Evolutionary conservation across 306 rosid genomes (phyloP), one percentile per base, ranked within the genome.

Genomic region (Dalbergia cochinchinensis): DNA sequence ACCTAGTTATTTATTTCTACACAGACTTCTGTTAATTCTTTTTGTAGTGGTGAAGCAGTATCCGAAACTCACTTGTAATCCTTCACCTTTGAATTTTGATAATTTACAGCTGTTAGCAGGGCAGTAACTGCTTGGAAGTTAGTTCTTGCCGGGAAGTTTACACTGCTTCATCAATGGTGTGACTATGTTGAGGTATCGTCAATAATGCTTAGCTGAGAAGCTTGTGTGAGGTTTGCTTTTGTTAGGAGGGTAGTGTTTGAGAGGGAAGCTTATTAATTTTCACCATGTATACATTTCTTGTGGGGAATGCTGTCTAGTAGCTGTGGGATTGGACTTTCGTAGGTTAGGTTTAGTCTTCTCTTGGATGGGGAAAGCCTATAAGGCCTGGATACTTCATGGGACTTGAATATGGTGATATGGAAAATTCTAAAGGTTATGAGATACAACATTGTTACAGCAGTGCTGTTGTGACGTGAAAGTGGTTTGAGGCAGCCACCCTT

Each of bases 51-150:
- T 62, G 73, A 77, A 66, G 74, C 34, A 19, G 71, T 67, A 69
- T 70, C 59, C 26, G 16, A 39, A 54, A 69, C 80, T 54, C 68
- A 65, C 72, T 45, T 51, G 65, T 71, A 57, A 35, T 82, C 69
- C 14, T 81, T 41, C 58, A 62, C 34, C 33, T 59, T 37, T 55
- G 62, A 81, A 75, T 57, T 47, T 35, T 50, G 66, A 69, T 81
- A 47, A 51, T 83, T 64, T 86, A 61, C 91, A 96, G 99, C 98
- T 79, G 92, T 96, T 72, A 71, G 88, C 82, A 93, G 47, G 78
- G 99, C 99, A 2, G 74, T 93, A 77, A 71, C 84, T 78, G 96
- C 98, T 33, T 96, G 99, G 99, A 93, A 88, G 74, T 81, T 96
- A 71, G 96, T 96, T 77, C 85, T 96, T 77, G 80, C 86, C 77